These are phyloP conservation scores for Chenopodium berlandieri DNA, from an alignment of 148 eudicot species.

Conservation along the genomic window DNA sequence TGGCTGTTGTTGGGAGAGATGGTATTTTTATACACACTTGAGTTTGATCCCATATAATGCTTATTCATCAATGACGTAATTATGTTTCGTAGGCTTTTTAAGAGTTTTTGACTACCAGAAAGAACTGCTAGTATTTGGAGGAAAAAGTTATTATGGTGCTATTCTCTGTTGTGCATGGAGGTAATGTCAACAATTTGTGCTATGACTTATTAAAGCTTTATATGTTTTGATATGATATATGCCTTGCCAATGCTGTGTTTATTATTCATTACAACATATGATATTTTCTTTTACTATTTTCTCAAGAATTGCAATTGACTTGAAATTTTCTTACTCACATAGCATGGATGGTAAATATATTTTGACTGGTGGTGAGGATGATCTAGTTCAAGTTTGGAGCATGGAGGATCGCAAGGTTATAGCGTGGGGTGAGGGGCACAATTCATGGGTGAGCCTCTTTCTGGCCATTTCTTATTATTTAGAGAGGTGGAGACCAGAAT, in stretches of 20 bases:
- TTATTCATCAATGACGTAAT: neutral
- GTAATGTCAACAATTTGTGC: conserved; percentile 21
- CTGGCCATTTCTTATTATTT: neutral
- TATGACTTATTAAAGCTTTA: neutral
- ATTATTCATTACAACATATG: neutral
- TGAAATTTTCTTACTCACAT: conserved; percentile 17
- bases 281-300: neutral
- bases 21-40: conserved; percentile 38
- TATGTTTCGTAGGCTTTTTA: conserved; percentile 45
- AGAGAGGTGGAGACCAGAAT: neutral
- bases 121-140: conserved; percentile 74
- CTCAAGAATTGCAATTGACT: conserved; percentile 10
- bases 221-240: neutral
- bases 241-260: neutral
- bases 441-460: conserved; percentile 68
- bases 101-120: conserved; percentile 66
- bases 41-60: neutral
- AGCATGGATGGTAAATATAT: conserved; percentile 81
- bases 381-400: conserved; percentile 92
- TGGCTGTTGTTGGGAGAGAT: conserved; percentile 80
- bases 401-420: conserved; percentile 83
- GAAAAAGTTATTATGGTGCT: conserved; percentile 81
- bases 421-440: conserved; percentile 95
- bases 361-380: conserved; percentile 90
- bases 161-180: conserved; percentile 79